Base-by-base conservation (phyloP, 352 stramenopile species). In the Phytophthora sp. region DNA sequence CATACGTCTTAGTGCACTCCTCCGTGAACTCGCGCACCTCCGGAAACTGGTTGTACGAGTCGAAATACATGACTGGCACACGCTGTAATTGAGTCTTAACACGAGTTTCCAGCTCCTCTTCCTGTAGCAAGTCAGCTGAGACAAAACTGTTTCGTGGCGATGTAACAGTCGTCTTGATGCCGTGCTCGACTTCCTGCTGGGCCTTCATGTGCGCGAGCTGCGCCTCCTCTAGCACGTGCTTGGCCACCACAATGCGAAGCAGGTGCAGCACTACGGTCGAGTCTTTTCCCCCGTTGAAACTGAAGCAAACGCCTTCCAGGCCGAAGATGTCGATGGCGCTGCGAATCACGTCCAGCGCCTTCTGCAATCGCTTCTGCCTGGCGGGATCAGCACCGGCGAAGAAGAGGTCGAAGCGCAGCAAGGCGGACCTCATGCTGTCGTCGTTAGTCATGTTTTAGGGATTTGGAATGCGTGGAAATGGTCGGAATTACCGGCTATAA, bases 41-140 rank as follows among this genome's bases (percentile, higher is more conserved):
- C 2, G 87, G 85, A 75, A 99, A 99, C 79, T 99, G 95, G 69
- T 98, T 86, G 31, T 88, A 71, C 58, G 97, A 96, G 63, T 99
- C 88, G 73, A 99, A 99, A 80, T 98, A 99, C 73, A 99, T 97
- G 15, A 98, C 84, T 1, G 87, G 89, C 23, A 96, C 64, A 20
- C 74, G 74, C 39, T 79, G 69, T 36, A 95, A 62, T 36, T 76
- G 64, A 26, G 60, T 50, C 16, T 69, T 57, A 26, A 90, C 81
- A 23, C 69, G 74, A 13, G 33, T 31, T 61, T 92, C 82, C 8
- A 94, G 69, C 39, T 89, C 80, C 0, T 81, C 61, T 31, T 83
- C 66, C 13, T 57, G 56, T 57, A 91, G 51, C 27, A 90, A 55
- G 31, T 86, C 79, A 23, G 66, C 55, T 55, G 71, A 81, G 47